phyloP scores from a whole-genome alignment of 148 eudicot genomes.

The Chenopodium album region DNA sequence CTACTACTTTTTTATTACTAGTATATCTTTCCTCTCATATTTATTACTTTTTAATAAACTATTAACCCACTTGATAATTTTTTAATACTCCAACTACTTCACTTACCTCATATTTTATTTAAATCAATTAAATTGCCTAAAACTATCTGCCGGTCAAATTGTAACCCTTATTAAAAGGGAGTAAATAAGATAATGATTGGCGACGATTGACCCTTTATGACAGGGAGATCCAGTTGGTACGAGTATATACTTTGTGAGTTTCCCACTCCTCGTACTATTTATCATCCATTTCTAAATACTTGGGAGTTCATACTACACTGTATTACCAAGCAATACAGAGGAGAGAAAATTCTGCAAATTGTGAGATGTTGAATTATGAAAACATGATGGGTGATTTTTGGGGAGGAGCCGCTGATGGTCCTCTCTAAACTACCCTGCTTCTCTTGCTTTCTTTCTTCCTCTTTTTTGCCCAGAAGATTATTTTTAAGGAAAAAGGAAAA shows the following conservation, averaged over 20 bases:
- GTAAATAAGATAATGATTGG: not conserved
- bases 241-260: constrained; percentile 26
- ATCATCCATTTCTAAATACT: constrained; percentile 7
- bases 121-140: no score
- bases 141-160: no score
- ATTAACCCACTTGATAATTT: no score
- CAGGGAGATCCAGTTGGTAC: constrained; percentile 37
- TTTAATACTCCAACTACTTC: no score
- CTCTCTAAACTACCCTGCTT: constrained; percentile 52
- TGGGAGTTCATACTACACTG: not conserved
- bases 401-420: constrained; percentile 44
- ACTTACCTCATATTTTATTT: no score
- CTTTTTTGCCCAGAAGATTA: not conserved
- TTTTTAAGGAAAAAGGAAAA: constrained; percentile 9
- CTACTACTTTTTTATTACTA: no score
- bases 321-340: no score
- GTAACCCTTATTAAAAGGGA: no score
- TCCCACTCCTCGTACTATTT: constrained; percentile 13
- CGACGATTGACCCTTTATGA: not conserved
- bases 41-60: no score
- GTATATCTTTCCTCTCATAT: no score
- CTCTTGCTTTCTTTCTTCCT: not conserved
- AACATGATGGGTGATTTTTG: constrained; percentile 49
- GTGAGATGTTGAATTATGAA: constrained; percentile 34
- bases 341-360: constrained; percentile 14